Conservation (phyloP, 192 early-diverging fungal species). For the Pilaira anomala region DNA sequence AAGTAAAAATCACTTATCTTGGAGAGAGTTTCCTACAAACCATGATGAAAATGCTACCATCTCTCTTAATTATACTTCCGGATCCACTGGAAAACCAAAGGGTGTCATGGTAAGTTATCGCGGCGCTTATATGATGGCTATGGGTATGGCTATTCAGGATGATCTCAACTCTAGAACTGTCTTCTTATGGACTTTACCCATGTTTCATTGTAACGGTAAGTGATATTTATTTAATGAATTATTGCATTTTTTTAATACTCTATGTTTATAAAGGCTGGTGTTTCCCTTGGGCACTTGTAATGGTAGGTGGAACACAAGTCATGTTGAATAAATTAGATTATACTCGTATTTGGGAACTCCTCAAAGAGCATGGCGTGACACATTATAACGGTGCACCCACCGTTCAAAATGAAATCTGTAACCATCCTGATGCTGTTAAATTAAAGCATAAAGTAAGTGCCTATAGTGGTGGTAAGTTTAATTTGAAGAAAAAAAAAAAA, state of each 20-base stretch:
- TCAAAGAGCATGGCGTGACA: conserved; percentile 46
- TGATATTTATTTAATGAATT: conserved; percentile 2
- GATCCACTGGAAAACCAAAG: conserved; percentile 58
- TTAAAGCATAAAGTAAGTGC: conserved; percentile 14
- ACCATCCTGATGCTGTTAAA: conserved; percentile 41
- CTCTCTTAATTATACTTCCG: conserved; percentile 57
- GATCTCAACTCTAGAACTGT: conserved; percentile 43
- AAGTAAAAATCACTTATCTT: conserved; percentile 19
- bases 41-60: conserved; percentile 47
- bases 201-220: conserved; percentile 56
- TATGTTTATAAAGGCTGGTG: conserved; percentile 32
- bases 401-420: conserved; percentile 53
- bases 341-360: conserved; percentile 48
- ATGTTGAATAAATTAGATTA: conserved; percentile 58
- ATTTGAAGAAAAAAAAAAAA: background rate
- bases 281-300: conserved; percentile 24
- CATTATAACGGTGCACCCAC: conserved; percentile 60
- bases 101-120: conserved; percentile 53
- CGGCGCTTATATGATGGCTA: conserved; percentile 49
- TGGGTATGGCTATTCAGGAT: conserved; percentile 44
- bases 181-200: conserved; percentile 52
- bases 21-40: conserved; percentile 43
- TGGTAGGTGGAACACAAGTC: conserved; percentile 38
- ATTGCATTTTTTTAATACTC: background rate
- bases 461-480: conserved; percentile 21